Evolutionary conservation across 441 rosid genomes (phyloP), one percentile per base, ranked within the genome.

Genomic region (Populus hybrid): DNA sequence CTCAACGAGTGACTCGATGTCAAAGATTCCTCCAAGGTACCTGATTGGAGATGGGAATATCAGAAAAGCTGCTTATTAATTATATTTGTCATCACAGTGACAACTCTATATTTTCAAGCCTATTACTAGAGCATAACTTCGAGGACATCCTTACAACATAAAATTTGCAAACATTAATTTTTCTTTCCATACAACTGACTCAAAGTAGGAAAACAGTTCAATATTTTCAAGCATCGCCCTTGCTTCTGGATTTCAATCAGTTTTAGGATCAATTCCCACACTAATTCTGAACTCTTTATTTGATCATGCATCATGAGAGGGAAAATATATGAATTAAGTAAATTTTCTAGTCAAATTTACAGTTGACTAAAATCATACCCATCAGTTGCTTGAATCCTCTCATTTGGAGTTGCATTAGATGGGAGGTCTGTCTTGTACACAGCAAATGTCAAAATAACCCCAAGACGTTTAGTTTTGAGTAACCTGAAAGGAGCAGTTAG

Each of bases 371-470:
- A 76, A 77, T 74, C 88, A 72, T 86, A 94, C 98, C 98, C 98
- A 64, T 88, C 82, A 73, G 98, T 91, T 31, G 92, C 95, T 79
- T 90, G 88, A 76, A 90, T 82, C 83, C 97, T 91, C 82, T 94
- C 97, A 53, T 86, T 78, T 33, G 95, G 97, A 35, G 92, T 89
- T 66, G 97, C 97, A 88, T 89, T 86, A 64, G 91, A 82, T n/a
- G 94, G 95, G 26, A 94, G 92, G 76, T 90, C 93, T 75, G 83
- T 84, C 84, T 87, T 93, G 86, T 94, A 94, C 65, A 94, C 92
- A 14, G 95, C 97, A 84, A 91, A 94, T 40, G 97, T 94, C 89
- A 93, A 86, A 76, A 94, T 90, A 69, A 94, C 97, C 69, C 98
- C 97, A 50, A 93, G 97, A 56, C 98, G 90, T 69, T 90, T 91